Base-by-base conservation (phyloP, 1,284 basidiomycete species). In the Microbotryum scabiosae region DNA sequence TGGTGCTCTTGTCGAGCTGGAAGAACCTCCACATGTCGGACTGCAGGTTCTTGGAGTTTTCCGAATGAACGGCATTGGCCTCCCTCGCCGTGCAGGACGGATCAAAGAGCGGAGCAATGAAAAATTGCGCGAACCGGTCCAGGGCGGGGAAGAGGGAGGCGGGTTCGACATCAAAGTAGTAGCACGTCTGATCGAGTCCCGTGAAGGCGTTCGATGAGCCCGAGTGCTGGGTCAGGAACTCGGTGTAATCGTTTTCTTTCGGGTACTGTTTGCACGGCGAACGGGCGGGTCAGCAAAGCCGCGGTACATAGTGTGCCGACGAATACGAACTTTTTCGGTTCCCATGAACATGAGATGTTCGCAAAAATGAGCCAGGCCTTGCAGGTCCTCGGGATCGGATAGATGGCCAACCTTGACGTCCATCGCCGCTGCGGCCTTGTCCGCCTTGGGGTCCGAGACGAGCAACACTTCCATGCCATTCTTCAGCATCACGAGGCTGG, bases 11-110 rank as follows among this genome's bases (percentile, higher is more conserved):
- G 76, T 91, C 92, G 28, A 97, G 79, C 76, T 99, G 96, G 77
- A 89, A 97, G 59, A 93, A 85, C n/a, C 96, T 84, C 92, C 93
- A 97, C 72, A 87, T 79, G 75, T 98, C 94, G n/a, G 79, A 80
- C 76, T 97, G 94, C 56, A 91, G 82, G 74, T 98, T 98, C 80
- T 98, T 98, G 80, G 91, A 92, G 81, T 98, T 88, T 74, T 99
- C 96, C 1, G 92, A 97, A 74, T 98, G 88, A 44, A 99, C 96
- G 1, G 96, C 96, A 69, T 93, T 92, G 68, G 97, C 84, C 77
- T 99, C 96, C 51, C 96, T 84, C 57, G 87, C 84, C 0, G 94
- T 94, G 74, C 94, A 94, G 20, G 88, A 90, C 0, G 87, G 83
- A 14, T 88, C 79, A 73, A 99, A 98, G 56, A 96, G 81, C 0